phyloP scores from a whole-genome alignment of 495 filamentous ascomycete species.

The Tuber aestivum region DNA sequence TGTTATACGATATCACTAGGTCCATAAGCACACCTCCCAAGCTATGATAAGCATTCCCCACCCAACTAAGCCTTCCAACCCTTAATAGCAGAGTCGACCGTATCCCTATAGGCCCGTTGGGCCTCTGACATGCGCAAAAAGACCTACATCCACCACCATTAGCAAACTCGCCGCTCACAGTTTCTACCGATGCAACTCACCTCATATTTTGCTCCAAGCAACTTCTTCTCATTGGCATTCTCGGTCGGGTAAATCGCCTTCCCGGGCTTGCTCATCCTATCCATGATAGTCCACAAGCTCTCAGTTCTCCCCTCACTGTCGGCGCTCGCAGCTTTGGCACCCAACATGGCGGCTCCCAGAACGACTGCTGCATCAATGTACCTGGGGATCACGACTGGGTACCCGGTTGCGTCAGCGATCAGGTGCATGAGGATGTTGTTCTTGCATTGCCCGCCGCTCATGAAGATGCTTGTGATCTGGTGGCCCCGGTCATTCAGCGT shows the following conservation, averaged over 20 bases:
- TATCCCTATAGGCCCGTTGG: constrained; percentile 65
- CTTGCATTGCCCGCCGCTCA: constrained; percentile 96
- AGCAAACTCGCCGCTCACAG: constrained; percentile 21
- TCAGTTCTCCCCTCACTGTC: constrained; percentile 71
- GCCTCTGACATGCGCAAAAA: constrained; percentile 72
- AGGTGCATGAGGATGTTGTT: constrained; percentile 86
- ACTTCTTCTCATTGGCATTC: constrained; percentile 64
- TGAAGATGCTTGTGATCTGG: constrained; percentile 83
- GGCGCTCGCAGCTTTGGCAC: constrained; percentile 83
- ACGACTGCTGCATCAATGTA: constrained; percentile 96
- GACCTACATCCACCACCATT: constrained; percentile 44
- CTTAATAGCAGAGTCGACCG: constrained; percentile 58
- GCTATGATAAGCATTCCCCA: neutral
- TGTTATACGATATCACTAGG: neutral
- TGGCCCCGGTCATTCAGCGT: constrained; percentile 85
- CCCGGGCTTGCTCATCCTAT: constrained; percentile 92
- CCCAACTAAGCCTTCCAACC: constrained; percentile 44
- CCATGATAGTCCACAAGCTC: constrained; percentile 91
- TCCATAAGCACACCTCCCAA: neutral
- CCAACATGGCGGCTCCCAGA: constrained; percentile 93
- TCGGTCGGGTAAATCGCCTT: constrained; percentile 66
- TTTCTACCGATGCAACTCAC: constrained; percentile 44
- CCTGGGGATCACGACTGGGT: constrained; percentile 84
- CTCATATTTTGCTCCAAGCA: constrained; percentile 79
- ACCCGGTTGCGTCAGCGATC: constrained; percentile 80